Evolutionary conservation across 495 filamentous ascomycete genomes (phyloP).

Genomic region (Parathielavia hyrcaniae): DNA sequence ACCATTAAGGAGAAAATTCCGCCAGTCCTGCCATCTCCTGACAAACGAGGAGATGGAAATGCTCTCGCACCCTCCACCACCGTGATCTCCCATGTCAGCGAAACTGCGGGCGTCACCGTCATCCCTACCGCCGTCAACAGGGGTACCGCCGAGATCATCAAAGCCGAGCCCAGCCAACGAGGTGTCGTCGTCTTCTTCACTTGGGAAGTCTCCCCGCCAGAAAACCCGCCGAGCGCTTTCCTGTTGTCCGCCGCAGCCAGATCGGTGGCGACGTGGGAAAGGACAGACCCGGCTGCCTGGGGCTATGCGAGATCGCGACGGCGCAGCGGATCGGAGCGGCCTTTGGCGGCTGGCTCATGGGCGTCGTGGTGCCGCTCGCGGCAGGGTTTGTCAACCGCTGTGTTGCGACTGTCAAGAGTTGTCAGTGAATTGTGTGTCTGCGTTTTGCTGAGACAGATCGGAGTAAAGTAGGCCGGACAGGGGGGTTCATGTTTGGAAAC

Average conservation of each 20-base stretch:
- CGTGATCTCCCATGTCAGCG: not conserved
- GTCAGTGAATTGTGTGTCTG: not conserved
- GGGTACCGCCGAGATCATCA: not conserved
- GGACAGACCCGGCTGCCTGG: not conserved
- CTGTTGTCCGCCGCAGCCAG: not conserved
- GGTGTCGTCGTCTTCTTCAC: not conserved
- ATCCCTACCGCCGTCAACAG: not conserved
- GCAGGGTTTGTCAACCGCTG: conserved; percentile 1
- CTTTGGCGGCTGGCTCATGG: conserved; percentile 12
- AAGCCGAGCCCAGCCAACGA: not conserved
- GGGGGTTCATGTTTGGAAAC: too few species aligned
- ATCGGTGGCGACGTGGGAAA: not conserved
- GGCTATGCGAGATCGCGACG: conserved; percentile 3
- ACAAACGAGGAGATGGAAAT: conserved; percentile 12
- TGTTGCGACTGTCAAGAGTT: not conserved
- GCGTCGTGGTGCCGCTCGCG: conserved; percentile 1
- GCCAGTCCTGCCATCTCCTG: conserved; percentile 9
- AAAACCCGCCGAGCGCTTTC: not conserved
- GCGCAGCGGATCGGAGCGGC: not conserved
- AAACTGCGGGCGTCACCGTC: not conserved
- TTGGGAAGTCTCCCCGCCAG: not conserved
- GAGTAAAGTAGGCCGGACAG: not conserved
- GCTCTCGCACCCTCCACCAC: conserved; percentile 7
- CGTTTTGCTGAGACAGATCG: not conserved
- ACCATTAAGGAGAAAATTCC: not conserved